Conservation (phyloP, 2,329 filamentous ascomycete genomes). For the Teratosphaeria viscida region DNA sequence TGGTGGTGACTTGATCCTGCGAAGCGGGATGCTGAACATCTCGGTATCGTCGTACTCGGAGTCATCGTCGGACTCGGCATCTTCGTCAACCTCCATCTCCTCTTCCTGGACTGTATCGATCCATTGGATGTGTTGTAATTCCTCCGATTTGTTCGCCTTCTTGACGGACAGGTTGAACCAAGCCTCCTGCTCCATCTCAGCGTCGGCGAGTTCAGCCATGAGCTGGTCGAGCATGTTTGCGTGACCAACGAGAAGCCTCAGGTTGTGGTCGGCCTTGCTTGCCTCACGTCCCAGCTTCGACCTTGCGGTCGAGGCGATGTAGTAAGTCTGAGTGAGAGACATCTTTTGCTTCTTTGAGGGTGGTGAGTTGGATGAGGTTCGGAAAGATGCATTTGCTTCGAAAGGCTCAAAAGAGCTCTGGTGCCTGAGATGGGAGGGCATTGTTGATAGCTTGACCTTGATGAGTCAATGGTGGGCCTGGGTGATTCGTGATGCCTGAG, state of each 20-base stretch:
- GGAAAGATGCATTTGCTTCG: constrained; percentile 34
- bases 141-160: constrained; percentile 53
- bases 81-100: constrained; percentile 57
- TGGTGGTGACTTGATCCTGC: constrained; percentile 30
- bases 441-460: constrained; percentile 19
- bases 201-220: constrained; percentile 84
- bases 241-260: constrained; percentile 89
- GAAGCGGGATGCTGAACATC: constrained; percentile 23
- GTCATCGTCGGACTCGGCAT: constrained; percentile 38
- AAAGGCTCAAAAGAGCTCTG: constrained; percentile 38
- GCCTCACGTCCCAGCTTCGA: constrained; percentile 93
- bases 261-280: constrained; percentile 82
- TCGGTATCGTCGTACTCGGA: constrained; percentile 44
- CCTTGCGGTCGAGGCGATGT: constrained; percentile 90
- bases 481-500: background rate
- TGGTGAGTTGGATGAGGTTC: constrained; percentile 31
- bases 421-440: constrained; percentile 41
- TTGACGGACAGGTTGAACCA: constrained; percentile 97
- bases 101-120: constrained; percentile 69
- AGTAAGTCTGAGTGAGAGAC: constrained; percentile 98
- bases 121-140: constrained; percentile 72
- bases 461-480: constrained; percentile 7
- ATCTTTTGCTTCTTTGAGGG: constrained; percentile 65
- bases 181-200: constrained; percentile 87
- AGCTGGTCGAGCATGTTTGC: constrained; percentile 94